These are phyloP conservation scores for Puccinellia tenuiflora DNA, from an alignment of 176 grass and related monocot genomes.

Conservation along the genomic window DNA sequence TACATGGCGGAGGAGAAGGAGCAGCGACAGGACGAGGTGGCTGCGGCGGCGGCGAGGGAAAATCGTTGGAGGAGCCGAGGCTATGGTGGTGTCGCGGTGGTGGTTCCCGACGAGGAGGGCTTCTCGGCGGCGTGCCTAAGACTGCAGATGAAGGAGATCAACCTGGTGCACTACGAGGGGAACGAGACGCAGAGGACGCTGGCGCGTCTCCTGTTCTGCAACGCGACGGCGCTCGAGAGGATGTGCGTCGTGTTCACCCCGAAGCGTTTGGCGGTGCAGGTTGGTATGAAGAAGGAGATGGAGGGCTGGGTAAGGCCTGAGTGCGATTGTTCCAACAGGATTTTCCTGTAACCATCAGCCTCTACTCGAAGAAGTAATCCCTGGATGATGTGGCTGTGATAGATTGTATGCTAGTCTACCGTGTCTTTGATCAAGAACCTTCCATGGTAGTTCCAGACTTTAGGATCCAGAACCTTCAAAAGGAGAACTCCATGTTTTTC, in stretches of 20 bases:
- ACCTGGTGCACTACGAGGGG: conserved; percentile 17
- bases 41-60: neutral
- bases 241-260: neutral
- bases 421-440: too few relatives aligned
- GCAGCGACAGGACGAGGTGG: neutral
- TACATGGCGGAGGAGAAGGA: neutral
- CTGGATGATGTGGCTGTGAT: too few relatives aligned
- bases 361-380: too few relatives aligned
- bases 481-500: too few relatives aligned
- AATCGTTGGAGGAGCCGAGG: neutral
- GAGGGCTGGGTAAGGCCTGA: neutral
- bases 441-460: too few relatives aligned
- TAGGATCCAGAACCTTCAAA: too few relatives aligned
- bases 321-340: neutral
- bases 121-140: neutral
- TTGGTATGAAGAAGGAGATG: neutral
- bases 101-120: neutral
- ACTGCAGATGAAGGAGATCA: neutral
- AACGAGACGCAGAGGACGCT: conserved; percentile 1
- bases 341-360: neutral
- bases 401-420: too few relatives aligned
- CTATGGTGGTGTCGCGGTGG: too few relatives aligned
- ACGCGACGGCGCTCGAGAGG: neutral
- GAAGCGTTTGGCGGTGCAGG: neutral
- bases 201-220: neutral